A percentile compares a stretch with the other conserved stretches of the same genome.
These are phyloP conservation scores for Platanthera zijinensis DNA, from an alignment of 106 monocot genomes.

Conservation along the genomic window DNA sequence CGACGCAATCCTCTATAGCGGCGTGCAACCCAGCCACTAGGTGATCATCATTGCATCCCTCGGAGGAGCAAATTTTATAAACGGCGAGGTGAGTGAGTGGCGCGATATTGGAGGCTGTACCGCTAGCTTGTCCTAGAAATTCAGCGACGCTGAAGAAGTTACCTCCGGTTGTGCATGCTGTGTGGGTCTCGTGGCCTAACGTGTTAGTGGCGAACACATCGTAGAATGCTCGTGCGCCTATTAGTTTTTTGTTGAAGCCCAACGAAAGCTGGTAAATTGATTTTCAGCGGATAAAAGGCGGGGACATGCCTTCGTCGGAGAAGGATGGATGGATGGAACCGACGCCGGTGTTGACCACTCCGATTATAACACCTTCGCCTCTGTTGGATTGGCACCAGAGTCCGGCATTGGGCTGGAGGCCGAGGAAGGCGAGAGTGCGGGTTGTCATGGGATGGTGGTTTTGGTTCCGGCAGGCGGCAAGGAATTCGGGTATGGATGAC, in stretches of 20 bases:
- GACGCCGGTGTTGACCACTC: constrained; percentile 25
- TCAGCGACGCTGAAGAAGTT: constrained; percentile 21
- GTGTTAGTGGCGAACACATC: constrained; percentile 3
- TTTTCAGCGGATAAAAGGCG: constrained; percentile 29
- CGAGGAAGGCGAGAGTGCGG: constrained; percentile 29
- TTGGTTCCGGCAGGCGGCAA: constrained; percentile 1
- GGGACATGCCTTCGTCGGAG: constrained; percentile 16
- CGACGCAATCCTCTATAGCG: constrained; percentile 33
- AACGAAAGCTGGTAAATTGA: constrained; percentile 6
- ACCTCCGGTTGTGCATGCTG: constrained; percentile 34
- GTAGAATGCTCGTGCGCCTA: constrained; percentile 14
- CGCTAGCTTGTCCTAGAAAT: constrained; percentile 18
- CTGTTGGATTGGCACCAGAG: background rate
- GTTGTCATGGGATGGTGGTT: constrained; percentile 14
- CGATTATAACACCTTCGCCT: constrained; percentile 24
- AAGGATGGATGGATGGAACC: constrained; percentile 26
- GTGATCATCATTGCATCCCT: constrained; percentile 5
- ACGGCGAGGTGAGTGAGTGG: constrained; percentile 40
- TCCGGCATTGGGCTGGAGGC: background rate
- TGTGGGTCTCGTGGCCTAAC: constrained; percentile 42
- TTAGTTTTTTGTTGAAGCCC: constrained; percentile 31
- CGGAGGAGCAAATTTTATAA: constrained; percentile 29
- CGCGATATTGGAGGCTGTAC: constrained; percentile 36
- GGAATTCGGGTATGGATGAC: background rate
- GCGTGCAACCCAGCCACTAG: constrained; percentile 33